Evolutionary conservation across 1,284 basidiomycete species (phyloP), one percentile per base, ranked within the genome.

Genomic region (Cryptococcus depauperatus): DNA sequence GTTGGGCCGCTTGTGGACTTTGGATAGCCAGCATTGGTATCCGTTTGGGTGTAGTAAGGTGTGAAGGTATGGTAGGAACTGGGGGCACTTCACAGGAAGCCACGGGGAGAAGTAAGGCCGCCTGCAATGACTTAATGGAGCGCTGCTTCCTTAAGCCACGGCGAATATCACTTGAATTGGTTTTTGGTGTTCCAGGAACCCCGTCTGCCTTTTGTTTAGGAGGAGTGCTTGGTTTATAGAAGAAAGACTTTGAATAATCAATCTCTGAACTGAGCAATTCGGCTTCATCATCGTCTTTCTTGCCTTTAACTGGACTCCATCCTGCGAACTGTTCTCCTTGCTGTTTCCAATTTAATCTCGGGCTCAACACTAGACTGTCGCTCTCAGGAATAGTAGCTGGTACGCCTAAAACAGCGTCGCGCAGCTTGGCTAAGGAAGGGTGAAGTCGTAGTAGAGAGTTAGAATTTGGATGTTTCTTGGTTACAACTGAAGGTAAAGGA

Each of bases 161-260:
- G 6, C 35, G 18, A n/a, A 48, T 30, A 5, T 25, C 37, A 5
- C 41, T 41, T 4, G 29, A 28, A 14, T 34, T 30, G 29, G 41
- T 30, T 9, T 37, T 44, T n/a, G 37, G 28, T 21, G 46, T 34
- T 16, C 32, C 25, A 26, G 37, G 21, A 10, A 37, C 21, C 7
- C 44, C 21, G 4, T 32, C 11, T 14, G 47, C 29, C 13, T 39
- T 41, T 8, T n/a, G 23, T 4, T n/a, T 53, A 9, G 64, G 66
- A 11, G 69, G 69, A 1, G 69, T 71, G 1, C 55, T 35, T 6
- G 69, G 69, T 47, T 66, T 66, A 54, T 71, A 71, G 54, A 71
- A 71, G 60, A 71, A 71, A 13, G 66, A 69, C 50, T 66, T 63
- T 5, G 66, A 57, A 47, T 65, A 71, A 50, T 71, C 69, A 41